Evolutionary conservation across 352 stramenopile species (phyloP).

Genomic region (Aphanomyces euteiches): DNA sequence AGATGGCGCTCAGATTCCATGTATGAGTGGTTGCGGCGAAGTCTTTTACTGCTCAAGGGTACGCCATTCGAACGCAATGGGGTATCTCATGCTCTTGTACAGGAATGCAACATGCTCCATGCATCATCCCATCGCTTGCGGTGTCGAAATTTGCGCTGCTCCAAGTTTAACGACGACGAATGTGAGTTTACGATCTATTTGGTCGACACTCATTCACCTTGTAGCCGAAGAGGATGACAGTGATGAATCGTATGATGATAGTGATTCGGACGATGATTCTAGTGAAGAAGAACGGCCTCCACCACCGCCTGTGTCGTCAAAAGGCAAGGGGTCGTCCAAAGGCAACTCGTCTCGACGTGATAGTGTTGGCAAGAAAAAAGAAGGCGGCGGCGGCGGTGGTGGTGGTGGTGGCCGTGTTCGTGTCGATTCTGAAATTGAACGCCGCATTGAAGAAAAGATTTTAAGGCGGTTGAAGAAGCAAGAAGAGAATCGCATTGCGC

Average conservation of each 20-base stretch:
- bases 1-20: slow-evolving; percentile 78
- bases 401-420: slow-evolving; percentile 41
- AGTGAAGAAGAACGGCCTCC: neutral
- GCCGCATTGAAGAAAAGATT: slow-evolving; percentile 86
- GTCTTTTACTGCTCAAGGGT: slow-evolving; percentile 87
- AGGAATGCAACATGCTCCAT: slow-evolving; percentile 88
- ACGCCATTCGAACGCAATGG: slow-evolving; percentile 26
- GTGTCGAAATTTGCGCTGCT: slow-evolving; percentile 80
- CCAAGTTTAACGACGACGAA: slow-evolving; percentile 87
- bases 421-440: slow-evolving; percentile 72
- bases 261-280: slow-evolving; percentile 15
- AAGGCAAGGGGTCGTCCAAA: slow-evolving; percentile 3
- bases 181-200: slow-evolving; percentile 43
- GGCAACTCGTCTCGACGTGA: neutral
- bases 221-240: slow-evolving; percentile 22
- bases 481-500: slow-evolving; percentile 77
- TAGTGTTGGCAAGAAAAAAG: slow-evolving; percentile 14
- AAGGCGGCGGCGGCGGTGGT: slow-evolving; percentile 27
- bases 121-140: slow-evolving; percentile 81
- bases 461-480: slow-evolving; percentile 82
- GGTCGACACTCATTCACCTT: neutral
- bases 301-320: slow-evolving; percentile 9
- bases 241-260: slow-evolving; percentile 24
- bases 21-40: slow-evolving; percentile 79
- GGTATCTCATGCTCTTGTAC: slow-evolving; percentile 8